Base-by-base conservation (phyloP, 306 rosid species). In the Quercus agrifolia region DNA sequence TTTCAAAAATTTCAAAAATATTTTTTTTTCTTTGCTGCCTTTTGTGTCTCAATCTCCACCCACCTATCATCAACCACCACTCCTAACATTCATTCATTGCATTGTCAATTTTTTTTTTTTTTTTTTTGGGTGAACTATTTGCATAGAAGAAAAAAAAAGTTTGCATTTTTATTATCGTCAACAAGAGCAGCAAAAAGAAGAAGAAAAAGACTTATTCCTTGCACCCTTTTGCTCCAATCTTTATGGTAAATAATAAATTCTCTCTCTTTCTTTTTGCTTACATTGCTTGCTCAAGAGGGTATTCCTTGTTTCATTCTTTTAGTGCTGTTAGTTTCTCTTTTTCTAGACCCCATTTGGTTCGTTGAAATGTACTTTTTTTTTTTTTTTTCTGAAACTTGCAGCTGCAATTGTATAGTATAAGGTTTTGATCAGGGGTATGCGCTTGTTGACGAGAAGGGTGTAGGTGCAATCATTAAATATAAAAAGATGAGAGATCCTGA, bases 21-120 rank as follows among this genome's bases (percentile, higher is more conserved):
- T 58, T 10, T 51, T 76, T 54, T 74, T 87, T 91, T 83, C 83
- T 71, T 90, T 92, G 95, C 97, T 91, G 95, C 95, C 92, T 95
- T 88, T 87, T 87, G 85, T 76, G 87, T 86, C 87, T 88, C 91
- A 76, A 90, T 79, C 84, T 74, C 76, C 76, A 59, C 61, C 83
- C 46, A 67, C 62, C 54, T 49, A 49, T 11, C 4, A 49, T 49
- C 54, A 49, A 49, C 54, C 83, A 63, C 69, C 80, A 61, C 75
- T 56, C 61, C 77, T 6, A 30, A 79, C 31, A 54, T 84, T 73
- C 52, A 82, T 76, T 73, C 73, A 70, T 85, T 66, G 44, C 38
- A 23, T 79, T 11, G 5, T 77, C 64, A 35, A 49, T 80, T 12
- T 0, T 64, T 74, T 33, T 21, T 33, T 61, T 1, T 0, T 41